Base-by-base conservation (phyloP, 2,329 filamentous ascomycete species). In the Colletotrichum musicola region DNA sequence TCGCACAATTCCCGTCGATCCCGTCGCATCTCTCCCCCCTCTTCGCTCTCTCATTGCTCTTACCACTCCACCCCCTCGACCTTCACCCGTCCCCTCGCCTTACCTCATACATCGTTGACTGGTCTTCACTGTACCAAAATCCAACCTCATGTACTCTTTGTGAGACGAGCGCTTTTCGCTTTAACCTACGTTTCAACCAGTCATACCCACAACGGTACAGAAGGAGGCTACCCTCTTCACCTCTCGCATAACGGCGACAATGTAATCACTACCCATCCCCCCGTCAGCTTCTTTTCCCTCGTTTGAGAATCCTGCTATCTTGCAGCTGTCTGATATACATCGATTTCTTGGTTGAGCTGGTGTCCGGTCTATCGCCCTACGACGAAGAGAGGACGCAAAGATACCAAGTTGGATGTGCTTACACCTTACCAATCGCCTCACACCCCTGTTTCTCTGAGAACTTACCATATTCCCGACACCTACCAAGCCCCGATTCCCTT, bases 221-320 rank as follows among this genome's bases (percentile, higher is more conserved):
- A 35, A 35, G 10, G 30, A 58, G 44, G 14, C 47, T 16, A 47
- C 46, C 50, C 58, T 49, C 44, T 47, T 40, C 49, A 20, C 40
- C 38, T 53, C 55, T 65, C 40, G 25, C 44, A 20, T 16, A 44
- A 25, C 38, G 35, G 40, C 58, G 51, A 69, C 57, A n/a, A 69
- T 69, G 67, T 68, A 68, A 69, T 63, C 67, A 62, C 40, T 46
- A 4, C 57, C 57, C 35, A 20, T 30, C 22, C 59, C 59, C 44
- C 20, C 64, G 20, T 64, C 44, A 46, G 62, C 46, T 56, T 40
- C 47, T 42, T 22, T 42, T 30, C 62, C 25, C 51, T 56, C 50
- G 18, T 38, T n/a, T 56, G 55, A 46, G 44, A 47, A 42, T 49
- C 22, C 46, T 22, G 18, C 18, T 16, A 53, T 25, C n/a, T n/a